Percentiles rank a stretch among this genome's conserved stretches.
phyloP scores from a whole-genome alignment of 1,139 yeast species.

The Geotrichum phurueaensis region DNA sequence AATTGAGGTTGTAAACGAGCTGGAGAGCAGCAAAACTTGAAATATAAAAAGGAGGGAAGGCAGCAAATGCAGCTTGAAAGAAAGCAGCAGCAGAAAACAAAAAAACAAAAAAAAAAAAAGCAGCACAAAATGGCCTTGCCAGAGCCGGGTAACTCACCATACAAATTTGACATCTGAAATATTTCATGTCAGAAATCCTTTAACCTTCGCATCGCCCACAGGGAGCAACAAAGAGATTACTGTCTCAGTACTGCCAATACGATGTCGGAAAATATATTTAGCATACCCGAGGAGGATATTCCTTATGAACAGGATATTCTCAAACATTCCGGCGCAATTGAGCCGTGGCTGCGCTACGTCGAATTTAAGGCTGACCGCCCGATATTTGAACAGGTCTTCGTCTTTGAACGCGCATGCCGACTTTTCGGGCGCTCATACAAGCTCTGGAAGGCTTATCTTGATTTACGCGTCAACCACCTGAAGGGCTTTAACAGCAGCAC shows the following conservation, averaged over 20 bases:
- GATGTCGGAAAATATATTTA: not conserved
- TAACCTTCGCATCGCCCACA: not conserved
- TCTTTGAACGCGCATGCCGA: conserved; percentile 50
- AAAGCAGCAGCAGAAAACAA: conserved; percentile 9
- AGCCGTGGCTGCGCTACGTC: conserved; percentile 52
- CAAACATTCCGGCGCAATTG: conserved; percentile 41
- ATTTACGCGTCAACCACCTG: conserved; percentile 37
- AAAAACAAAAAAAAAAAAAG: not conserved
- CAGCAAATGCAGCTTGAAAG: not conserved
- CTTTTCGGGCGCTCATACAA: conserved; percentile 47
- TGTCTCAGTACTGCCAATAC: not conserved
- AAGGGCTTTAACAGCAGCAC: conserved; percentile 31
- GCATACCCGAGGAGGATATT: conserved; percentile 34
- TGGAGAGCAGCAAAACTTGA: not conserved
- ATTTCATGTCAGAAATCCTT: not conserved
- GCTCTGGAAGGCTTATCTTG: conserved; percentile 53
- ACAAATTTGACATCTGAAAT: not conserved
- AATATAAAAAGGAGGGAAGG: not conserved
- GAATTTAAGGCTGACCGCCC: conserved; percentile 37
- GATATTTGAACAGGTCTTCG: conserved; percentile 38
- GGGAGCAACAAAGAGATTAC: not conserved
- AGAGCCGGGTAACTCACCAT: conserved; percentile 11
- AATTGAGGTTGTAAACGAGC: not conserved
- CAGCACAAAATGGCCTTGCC: conserved; percentile 3
- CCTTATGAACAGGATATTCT: conserved; percentile 45